Evolutionary conservation across 176 grass and related monocot genomes (phyloP).

Genomic region (Canna indica): DNA sequence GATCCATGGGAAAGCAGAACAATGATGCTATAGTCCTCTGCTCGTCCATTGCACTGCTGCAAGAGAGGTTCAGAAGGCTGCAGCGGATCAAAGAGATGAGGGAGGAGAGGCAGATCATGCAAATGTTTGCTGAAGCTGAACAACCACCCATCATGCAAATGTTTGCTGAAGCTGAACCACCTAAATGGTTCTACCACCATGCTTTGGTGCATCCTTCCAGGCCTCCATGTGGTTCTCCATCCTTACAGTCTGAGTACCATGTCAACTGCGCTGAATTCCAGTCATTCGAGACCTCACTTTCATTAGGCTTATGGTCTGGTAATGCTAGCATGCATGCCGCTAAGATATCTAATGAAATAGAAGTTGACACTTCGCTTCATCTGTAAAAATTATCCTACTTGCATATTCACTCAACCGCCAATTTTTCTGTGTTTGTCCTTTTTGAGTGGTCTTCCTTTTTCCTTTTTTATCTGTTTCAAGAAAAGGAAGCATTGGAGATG

Average conservation of each 20-base stretch:
- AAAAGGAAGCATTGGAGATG: not conserved
- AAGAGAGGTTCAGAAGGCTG: constrained; percentile 16
- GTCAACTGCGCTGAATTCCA: not conserved
- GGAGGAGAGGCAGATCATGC: constrained; percentile 15
- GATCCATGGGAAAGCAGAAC: constrained; percentile 9
- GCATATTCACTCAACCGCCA: not conserved
- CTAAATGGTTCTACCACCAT: constrained; percentile 1
- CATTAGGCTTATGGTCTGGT: not conserved
- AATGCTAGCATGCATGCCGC: not conserved
- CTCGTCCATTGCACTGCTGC: constrained; percentile 16
- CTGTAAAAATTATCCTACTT: constrained; percentile 3
- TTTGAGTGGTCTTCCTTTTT: not conserved
- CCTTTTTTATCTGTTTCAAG: not conserved
- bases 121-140: not conserved
- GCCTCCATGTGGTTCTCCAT: not conserved
- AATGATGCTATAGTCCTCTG: not conserved
- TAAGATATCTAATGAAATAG: constrained; percentile 7
- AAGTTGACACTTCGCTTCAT: constrained; percentile 16
- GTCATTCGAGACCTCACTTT: not conserved
- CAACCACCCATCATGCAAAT: constrained; percentile 1
- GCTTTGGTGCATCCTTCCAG: not conserved
- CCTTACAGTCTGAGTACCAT: not conserved
- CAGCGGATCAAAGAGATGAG: constrained; percentile 11
- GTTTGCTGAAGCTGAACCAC: not conserved
- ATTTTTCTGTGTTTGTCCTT: not conserved